Conservation (phyloP, 106 monocot species). For the Dactylorhiza incarnata region DNA sequence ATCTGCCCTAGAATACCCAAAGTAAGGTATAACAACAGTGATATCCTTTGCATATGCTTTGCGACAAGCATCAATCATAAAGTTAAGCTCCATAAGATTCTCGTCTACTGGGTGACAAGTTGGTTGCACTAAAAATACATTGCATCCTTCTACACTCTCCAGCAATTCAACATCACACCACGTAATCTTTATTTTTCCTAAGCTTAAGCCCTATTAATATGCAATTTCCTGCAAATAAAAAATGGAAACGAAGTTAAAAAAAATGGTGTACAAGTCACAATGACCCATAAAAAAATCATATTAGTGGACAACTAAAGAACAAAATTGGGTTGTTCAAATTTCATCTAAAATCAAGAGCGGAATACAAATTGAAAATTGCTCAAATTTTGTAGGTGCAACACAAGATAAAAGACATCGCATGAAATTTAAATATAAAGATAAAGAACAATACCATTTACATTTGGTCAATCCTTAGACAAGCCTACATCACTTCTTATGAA, state of each 20-base stretch:
- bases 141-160: slow-evolving; percentile 51
- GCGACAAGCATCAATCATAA: slow-evolving; percentile 62
- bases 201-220: slow-evolving; percentile 23
- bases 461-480: too few relatives aligned
- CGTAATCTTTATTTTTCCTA: slow-evolving; percentile 36
- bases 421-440: too few relatives aligned
- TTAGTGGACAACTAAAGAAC: too few relatives aligned
- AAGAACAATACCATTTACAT: too few relatives aligned
- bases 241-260: neutral
- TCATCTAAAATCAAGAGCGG: too few relatives aligned
- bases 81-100: slow-evolving; percentile 40
- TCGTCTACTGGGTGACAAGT: slow-evolving; percentile 52
- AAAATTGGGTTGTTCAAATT: too few relatives aligned
- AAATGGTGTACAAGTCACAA: too few relatives aligned
- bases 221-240: slow-evolving; percentile 30
- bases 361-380: too few relatives aligned
- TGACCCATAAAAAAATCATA: too few relatives aligned
- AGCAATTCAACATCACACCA: slow-evolving; percentile 40
- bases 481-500: too few relatives aligned
- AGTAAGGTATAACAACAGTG: slow-evolving; percentile 51
- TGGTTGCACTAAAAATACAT: slow-evolving; percentile 50
- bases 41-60: slow-evolving; percentile 44
- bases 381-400: too few relatives aligned
- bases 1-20: slow-evolving; percentile 62
- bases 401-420: too few relatives aligned